These are phyloP conservation scores for Juglanconis oblonga DNA, from an alignment of 2,329 filamentous ascomycete genomes.

Conservation along the genomic window DNA sequence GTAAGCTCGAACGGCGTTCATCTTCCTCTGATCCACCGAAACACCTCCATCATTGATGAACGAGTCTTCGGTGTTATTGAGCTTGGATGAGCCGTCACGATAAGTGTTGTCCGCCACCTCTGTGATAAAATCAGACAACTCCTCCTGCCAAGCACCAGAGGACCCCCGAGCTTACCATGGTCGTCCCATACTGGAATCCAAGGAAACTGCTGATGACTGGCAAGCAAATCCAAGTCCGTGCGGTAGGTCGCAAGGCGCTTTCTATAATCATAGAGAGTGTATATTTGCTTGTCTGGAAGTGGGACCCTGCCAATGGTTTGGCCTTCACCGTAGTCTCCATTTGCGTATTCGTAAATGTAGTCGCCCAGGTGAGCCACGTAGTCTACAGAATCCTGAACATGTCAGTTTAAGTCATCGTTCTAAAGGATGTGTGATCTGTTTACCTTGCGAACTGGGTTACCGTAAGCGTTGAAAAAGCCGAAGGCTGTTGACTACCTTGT, in stretches of 20 bases:
- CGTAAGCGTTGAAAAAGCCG: slow-evolving; percentile 60
- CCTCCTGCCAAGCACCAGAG: too few species aligned
- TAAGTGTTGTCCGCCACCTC: slow-evolving; percentile 65
- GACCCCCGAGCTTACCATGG: slow-evolving; percentile 30
- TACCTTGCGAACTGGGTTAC: slow-evolving; percentile 53
- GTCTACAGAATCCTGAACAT: slow-evolving; percentile 46
- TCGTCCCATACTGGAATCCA: slow-evolving; percentile 67
- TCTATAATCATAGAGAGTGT: slow-evolving; percentile 57
- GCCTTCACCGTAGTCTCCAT: slow-evolving; percentile 48
- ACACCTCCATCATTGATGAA: slow-evolving; percentile 58
- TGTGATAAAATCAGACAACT: not conserved
- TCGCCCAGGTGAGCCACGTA: slow-evolving; percentile 59
- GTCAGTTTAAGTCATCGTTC: not conserved
- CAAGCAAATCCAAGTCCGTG: slow-evolving; percentile 58
- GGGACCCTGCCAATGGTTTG: slow-evolving; percentile 50
- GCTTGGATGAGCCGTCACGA: slow-evolving; percentile 55
- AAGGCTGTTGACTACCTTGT: slow-evolving; percentile 31
- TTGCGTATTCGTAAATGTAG: slow-evolving; percentile 62
- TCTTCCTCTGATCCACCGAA: slow-evolving; percentile 70
- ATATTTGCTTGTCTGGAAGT: slow-evolving; percentile 48
- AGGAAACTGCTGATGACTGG: slow-evolving; percentile 53
- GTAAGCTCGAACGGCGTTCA: slow-evolving; percentile 69
- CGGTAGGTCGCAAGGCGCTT: slow-evolving; percentile 56
- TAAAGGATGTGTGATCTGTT: not conserved
- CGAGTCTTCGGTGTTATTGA: slow-evolving; percentile 66